Conservation (phyloP, 305 asterid species). For the Solanum hybrid region DNA sequence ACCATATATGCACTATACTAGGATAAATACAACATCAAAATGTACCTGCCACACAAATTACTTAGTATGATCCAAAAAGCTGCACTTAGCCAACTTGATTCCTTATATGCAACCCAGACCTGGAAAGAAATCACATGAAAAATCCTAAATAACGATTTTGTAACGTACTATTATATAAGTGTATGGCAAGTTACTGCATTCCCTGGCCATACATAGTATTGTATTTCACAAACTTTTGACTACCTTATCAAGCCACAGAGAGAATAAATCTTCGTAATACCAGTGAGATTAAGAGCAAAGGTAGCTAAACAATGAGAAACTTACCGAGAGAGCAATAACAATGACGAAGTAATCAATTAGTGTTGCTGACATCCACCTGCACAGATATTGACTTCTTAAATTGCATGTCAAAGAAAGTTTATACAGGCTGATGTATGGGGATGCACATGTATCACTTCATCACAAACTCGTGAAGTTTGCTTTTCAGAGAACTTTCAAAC, state of each 20-base stretch:
- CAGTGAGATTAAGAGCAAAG: neutral
- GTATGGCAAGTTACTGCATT: neutral
- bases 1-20: too few relatives aligned
- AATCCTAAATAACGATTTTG: neutral
- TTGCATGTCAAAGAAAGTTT: neutral
- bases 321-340: conserved; percentile 52
- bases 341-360: conserved; percentile 14
- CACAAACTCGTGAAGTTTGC: neutral
- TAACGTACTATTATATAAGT: neutral
- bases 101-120: conserved; percentile 92
- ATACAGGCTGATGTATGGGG: neutral
- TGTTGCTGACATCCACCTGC: conserved; percentile 73
- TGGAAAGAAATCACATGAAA: conserved; percentile 12
- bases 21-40: neutral
- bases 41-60: conserved; percentile 65
- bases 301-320: conserved; percentile 6
- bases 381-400: conserved; percentile 6
- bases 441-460: neutral
- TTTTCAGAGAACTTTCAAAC: neutral
- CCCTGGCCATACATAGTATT: neutral
- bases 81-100: conserved; percentile 41
- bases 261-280: neutral
- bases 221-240: neutral
- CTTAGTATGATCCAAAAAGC: conserved; percentile 49
- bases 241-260: neutral